Conservation (phyloP, 441 rosid genomes). For the Omphalea diandra region DNA sequence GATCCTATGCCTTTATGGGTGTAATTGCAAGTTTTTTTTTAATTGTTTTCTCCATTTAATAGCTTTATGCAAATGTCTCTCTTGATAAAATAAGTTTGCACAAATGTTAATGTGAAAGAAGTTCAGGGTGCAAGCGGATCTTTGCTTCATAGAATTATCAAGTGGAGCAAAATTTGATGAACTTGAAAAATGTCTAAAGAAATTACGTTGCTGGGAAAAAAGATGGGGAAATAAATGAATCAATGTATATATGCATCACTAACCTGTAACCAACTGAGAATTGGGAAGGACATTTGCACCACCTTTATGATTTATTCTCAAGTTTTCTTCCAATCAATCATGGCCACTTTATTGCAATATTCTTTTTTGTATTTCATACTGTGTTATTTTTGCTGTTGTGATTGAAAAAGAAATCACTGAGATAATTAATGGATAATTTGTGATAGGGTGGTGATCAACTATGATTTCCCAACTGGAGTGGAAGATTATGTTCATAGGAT, state of each 20-base stretch:
- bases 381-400: background rate
- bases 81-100: background rate
- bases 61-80: background rate
- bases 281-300: background rate
- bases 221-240: background rate
- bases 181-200: background rate
- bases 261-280: background rate
- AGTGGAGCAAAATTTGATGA: background rate
- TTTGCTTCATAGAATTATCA: background rate
- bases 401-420: background rate
- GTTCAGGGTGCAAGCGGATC: background rate
- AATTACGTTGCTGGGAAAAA: background rate
- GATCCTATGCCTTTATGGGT: background rate
- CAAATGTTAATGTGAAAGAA: background rate
- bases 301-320: background rate
- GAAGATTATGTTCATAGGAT: conserved; percentile 99
- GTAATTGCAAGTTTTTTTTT: background rate
- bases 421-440: conserved; percentile 12
- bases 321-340: background rate
- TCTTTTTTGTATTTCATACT: background rate
- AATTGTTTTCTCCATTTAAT: background rate
- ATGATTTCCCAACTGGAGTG: conserved; percentile 95
- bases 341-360: background rate
- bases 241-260: background rate
- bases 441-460: conserved; percentile 85